Base-by-base conservation (phyloP, 768 basidiomycete genomes). In the Tulasnella sp. region DNA sequence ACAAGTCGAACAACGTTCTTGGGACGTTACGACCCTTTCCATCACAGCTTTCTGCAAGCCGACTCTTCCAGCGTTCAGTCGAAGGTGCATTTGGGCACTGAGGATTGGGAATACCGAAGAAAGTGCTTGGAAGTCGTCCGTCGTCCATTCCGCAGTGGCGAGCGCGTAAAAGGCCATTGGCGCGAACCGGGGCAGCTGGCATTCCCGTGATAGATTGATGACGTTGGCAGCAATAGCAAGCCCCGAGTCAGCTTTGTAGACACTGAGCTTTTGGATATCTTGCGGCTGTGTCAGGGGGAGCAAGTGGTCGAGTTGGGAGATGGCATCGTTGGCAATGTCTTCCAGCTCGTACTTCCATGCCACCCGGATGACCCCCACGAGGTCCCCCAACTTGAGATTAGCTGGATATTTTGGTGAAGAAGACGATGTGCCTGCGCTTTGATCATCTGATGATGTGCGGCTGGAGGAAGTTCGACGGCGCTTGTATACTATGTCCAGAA, bases 101-200 rank as follows among this genome's bases (percentile, higher is more conserved):
- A 57, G 55, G 6, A 57, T 57, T 13, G 55, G 55, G 55, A 57
- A 57, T 23, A 57, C 55, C 55, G 51, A 55, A 4, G 51, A 55
- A 16, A 55, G n/a, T n/a, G 18, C 51, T 55, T 55, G 51, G 16
- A 55, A 55, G 16, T 55, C 69, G 69, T 70, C 29, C 69, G 20
- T 18, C 5, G 16, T 70, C 69, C 69, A 70, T 29, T 70, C 69
- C 69, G 69, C 5, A 32, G 69, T 70, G 16, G 69, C 69, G 3
- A 70, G 69, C 69, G 69, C 69, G n/a, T 70, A 70, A 18, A 70
- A 70, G 16, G 69, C 69, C 39, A 70, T 32, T 16, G 69, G 69
- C 18, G 16, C 29, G 69, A 70, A 70, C 69, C 32, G 69, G 5
- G 69, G 69, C 29, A 70, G 29, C 32, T 40, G 32, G 39, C 69